Evolutionary conservation across 768 basidiomycete genomes (phyloP), one percentile per base, ranked within the genome.

Genomic region (Boletus reticulatus): DNA sequence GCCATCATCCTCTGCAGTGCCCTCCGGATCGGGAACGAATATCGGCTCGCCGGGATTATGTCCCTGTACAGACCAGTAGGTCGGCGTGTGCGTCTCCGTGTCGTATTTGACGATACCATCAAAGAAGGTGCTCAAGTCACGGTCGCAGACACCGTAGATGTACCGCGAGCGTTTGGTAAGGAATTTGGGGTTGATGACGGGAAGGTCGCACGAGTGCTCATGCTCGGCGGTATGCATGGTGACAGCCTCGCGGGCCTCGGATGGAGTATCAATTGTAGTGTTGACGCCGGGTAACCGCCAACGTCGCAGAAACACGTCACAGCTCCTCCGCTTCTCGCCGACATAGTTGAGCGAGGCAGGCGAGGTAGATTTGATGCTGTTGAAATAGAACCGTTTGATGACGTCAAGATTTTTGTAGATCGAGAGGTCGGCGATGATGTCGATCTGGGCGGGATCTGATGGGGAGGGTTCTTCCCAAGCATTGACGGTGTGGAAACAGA

Each of bases 401-500:
- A 74, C 51, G 19, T 68, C 64, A 19, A 69, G 60, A 48, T 74
- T 68, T 20, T 69, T 52, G 60, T 75, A 76, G 11, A 67, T 61
- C 4, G 73, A 63, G 36, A 77, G 62, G 58, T 77, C 73, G 19
- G 76, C 68, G 36, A 73, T 20, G 46, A 76, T 62, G 56, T 73
- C 71, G 34, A 65, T 62, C 31, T 68, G 67, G 4, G 58, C 57
- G 20, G 64, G 53, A 43, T 71, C 65, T 1, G 62, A 58, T 11
- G 62, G 44, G 19, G 59, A 64, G 8, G 56, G 51, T 9, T 58
- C 62, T 39, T 76, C 75, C 69, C 71, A 77, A 1, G 76, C 71
- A n/a, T 77, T 77, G 55, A 76, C 16, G 27, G 64, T 57, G 52
- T 77, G 76, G 64, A 77, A 77, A 52, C 63, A 67, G 60, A 76